These are phyloP conservation scores for Talaromyces sp. DNA, from an alignment of 2,329 filamentous ascomycete species.

Conservation along the genomic window DNA sequence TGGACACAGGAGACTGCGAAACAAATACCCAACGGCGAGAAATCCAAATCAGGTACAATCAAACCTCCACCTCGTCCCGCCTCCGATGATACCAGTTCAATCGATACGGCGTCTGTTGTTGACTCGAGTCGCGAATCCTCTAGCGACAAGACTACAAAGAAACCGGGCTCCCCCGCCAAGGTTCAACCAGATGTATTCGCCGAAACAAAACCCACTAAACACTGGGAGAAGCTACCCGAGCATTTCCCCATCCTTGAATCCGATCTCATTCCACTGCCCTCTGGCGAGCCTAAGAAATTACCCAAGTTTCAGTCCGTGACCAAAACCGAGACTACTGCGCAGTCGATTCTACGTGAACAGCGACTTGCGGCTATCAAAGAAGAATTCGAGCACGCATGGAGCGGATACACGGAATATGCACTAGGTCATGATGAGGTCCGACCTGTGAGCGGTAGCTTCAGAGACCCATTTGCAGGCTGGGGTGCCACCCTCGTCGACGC, in stretches of 20 bases:
- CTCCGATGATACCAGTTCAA: neutral
- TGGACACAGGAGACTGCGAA: neutral
- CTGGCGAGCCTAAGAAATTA: constrained; percentile 64
- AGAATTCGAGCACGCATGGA: constrained; percentile 76
- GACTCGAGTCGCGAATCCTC: constrained; percentile 11
- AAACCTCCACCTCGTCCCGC: constrained; percentile 9
- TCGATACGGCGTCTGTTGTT: neutral
- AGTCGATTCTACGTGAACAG: constrained; percentile 60
- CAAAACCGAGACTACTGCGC: constrained; percentile 57
- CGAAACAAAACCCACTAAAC: constrained; percentile 39
- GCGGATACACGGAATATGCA: constrained; percentile 72
- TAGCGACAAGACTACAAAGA: constrained; percentile 18
- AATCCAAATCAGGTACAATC: neutral
- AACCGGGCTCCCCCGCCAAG: constrained; percentile 31
- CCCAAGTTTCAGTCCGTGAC: constrained; percentile 76
- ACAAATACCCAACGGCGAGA: neutral
- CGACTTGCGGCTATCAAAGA: constrained; percentile 66
- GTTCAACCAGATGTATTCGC: constrained; percentile 32
- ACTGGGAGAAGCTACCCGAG: constrained; percentile 73
- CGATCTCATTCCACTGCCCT: constrained; percentile 72
- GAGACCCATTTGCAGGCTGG: constrained; percentile 89
- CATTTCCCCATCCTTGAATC: constrained; percentile 71
- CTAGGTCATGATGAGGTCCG: constrained; percentile 83
- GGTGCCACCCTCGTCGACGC: constrained; percentile 81
- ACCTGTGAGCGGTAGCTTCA: constrained; percentile 64